phyloP scores from a whole-genome alignment of 1,139 yeast species.

The Arxiozyma slooffiae region DNA sequence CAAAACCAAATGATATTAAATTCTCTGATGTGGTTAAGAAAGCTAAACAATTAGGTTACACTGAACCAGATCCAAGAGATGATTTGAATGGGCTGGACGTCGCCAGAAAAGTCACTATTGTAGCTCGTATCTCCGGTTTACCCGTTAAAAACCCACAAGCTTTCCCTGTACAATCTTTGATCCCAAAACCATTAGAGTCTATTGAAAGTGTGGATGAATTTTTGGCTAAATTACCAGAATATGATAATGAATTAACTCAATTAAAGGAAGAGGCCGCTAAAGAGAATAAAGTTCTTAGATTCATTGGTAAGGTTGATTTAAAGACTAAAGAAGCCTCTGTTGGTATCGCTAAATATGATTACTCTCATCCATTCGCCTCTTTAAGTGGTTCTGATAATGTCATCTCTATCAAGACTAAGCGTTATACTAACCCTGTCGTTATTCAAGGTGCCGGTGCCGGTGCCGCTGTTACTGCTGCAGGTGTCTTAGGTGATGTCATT shows the following conservation, averaged over 20 bases:
- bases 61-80: constrained; percentile 99
- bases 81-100: constrained; percentile 96
- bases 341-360: constrained; percentile 75
- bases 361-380: constrained; percentile 72
- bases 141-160: constrained; percentile 82
- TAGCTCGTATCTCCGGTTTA: constrained; percentile 86
- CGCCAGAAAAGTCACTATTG: constrained; percentile 93
- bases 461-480: constrained; percentile 52
- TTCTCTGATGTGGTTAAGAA: constrained; percentile 83
- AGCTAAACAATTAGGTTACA: constrained; percentile 88
- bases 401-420: constrained; percentile 77
- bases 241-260: constrained; percentile 67
- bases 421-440: constrained; percentile 87
- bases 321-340: constrained; percentile 61
- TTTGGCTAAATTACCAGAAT: constrained; percentile 68
- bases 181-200: constrained; percentile 76
- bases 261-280: constrained; percentile 72
- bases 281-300: constrained; percentile 81
- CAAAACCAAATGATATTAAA: constrained; percentile 49
- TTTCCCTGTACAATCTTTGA: constrained; percentile 90
- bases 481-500: constrained; percentile 87
- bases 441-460: constrained; percentile 96
- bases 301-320: constrained; percentile 83
- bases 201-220: constrained; percentile 68
- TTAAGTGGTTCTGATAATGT: constrained; percentile 94